Base-by-base conservation (phyloP, 2,329 filamentous ascomycete species). In the Lasiodiplodia hormozganensis region DNA sequence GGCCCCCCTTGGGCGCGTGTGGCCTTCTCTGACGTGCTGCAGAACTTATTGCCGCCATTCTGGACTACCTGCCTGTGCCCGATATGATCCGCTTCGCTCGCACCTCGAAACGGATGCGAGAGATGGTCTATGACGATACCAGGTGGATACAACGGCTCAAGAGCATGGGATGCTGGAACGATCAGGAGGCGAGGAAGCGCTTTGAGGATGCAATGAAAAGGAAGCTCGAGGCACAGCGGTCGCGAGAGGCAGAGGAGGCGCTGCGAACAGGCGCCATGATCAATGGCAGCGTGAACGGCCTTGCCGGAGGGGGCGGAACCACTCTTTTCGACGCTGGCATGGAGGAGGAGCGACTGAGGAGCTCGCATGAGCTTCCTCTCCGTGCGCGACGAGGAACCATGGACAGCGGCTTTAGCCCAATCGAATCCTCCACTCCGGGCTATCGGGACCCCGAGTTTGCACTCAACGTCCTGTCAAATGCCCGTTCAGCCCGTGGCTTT, bases 51-150 rank as follows among this genome's bases (percentile, higher is more conserved):
- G 91, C 91, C 36, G 87, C 89, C 0, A 94, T 99, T 72, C 87
- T 99, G 76, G 93, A 97, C 77, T 94, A 96, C 82, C 88, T 98
- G 49, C 91, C 93, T 49, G 87, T 97, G 34, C 84, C 90, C 70
- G 95, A 97, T 79, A 90, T 97, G 75, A 87, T 98, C 77, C 89
- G 89, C 73, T 95, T 93, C 77, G 95, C 96, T 54, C 90, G 91
- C 71, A 90, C 92, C 28, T 97, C 93, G 69, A 91, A 88, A 76
- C 92, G 93, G 70, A 88, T 98, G 86, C 91, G 92, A 77, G 96
- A 99, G 81, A 99, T 99, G 94, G 94, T 97, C 3, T 99, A 98
- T 81, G 96, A 99, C 79, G 96, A 99, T 79, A 93, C 94, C 62
- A 88, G 95, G 82, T 99, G 96, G 96, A 92, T 98, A 49, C 89